These are phyloP conservation scores for Aspergillus avenaceus DNA, from an alignment of 495 filamentous ascomycete genomes.

Conservation along the genomic window DNA sequence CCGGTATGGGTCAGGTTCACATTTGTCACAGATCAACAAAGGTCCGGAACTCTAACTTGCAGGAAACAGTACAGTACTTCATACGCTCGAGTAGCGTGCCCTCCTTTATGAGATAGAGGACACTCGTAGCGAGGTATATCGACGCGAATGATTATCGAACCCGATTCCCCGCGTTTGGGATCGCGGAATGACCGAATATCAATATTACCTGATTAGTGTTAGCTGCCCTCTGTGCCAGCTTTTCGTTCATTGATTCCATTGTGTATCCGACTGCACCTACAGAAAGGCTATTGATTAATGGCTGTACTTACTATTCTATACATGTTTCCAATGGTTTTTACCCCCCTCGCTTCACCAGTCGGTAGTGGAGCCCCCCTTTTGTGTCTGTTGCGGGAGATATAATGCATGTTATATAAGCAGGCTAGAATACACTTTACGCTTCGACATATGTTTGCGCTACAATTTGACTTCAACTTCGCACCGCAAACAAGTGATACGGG, in stretches of 20 bases:
- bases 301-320: background rate
- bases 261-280: background rate
- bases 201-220: conserved; percentile 1
- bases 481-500: background rate
- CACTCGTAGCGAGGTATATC: no score
- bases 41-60: conserved; percentile 1
- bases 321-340: background rate
- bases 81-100: background rate
- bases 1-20: background rate
- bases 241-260: background rate
- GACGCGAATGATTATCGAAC: background rate
- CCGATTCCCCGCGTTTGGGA: background rate
- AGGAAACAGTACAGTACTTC: background rate
- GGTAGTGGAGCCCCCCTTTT: no score
- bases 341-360: no score
- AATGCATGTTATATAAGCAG: no score
- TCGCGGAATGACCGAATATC: background rate
- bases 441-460: no score
- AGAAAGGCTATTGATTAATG: background rate
- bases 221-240: background rate
- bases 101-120: background rate
- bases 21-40: background rate
- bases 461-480: no score
- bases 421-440: no score
- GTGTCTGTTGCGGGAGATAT: no score